Percentiles rank a stretch among this genome's conserved stretches.
Evolutionary conservation across 805 yeast species (phyloP).

Genomic region (Maudiozyma saulgeensis): DNA sequence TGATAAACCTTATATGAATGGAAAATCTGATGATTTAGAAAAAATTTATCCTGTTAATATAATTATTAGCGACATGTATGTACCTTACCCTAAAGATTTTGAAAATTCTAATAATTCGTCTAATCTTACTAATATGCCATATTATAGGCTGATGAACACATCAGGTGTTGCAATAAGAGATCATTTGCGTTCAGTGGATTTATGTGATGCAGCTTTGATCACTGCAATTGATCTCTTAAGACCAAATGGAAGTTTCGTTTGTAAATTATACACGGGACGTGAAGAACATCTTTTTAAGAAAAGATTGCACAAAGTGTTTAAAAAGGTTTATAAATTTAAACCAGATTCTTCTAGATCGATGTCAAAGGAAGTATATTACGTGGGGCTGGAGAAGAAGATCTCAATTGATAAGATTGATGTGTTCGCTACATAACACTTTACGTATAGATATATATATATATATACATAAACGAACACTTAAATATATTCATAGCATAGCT

Average conservation of each 20-base stretch:
- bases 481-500: too few species aligned
- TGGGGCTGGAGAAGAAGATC: constrained; percentile 46
- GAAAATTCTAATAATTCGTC: constrained; percentile 20
- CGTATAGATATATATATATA: too few species aligned
- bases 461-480: too few species aligned
- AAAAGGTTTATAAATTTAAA: constrained; percentile 56
- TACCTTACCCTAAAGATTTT: constrained; percentile 40
- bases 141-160: constrained; percentile 88
- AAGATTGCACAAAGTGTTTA: constrained; percentile 50
- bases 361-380: constrained; percentile 75
- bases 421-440: constrained; percentile 20
- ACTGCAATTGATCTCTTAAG: constrained; percentile 62
- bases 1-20: constrained; percentile 18
- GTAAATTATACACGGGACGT: constrained; percentile 78
- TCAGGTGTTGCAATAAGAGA: constrained; percentile 74
- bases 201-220: constrained; percentile 84
- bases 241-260: constrained; percentile 63
- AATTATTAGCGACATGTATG: constrained; percentile 78
- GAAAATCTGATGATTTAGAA: constrained; percentile 1
- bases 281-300: constrained; percentile 61
- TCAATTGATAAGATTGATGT: constrained; percentile 37
- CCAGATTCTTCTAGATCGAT: constrained; percentile 75
- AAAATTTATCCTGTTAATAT: constrained; percentile 47
- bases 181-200: constrained; percentile 72
- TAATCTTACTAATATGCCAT: constrained; percentile 67